These are phyloP conservation scores for Irpex lacteus DNA, from an alignment of 1,284 basidiomycete species.

Conservation along the genomic window DNA sequence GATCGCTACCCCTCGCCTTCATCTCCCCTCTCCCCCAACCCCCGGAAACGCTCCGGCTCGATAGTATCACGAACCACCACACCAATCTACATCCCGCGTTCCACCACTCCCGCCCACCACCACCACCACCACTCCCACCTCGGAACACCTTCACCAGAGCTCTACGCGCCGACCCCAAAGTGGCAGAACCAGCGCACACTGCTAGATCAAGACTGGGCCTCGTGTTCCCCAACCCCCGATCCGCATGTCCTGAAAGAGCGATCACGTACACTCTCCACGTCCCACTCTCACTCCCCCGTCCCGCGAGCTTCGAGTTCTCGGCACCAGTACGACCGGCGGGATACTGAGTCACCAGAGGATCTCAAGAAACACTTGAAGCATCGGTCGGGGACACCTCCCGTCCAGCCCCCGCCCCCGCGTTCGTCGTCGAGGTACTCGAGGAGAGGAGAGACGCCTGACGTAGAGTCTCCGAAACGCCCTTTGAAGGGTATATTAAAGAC, in stretches of 20 bases:
- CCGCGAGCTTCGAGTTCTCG: conserved; percentile 1
- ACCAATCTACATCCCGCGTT: conserved; percentile 1
- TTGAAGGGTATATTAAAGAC: conserved; percentile 11
- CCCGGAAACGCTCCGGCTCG: conserved; percentile 6
- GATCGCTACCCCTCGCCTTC: conserved; percentile 5
- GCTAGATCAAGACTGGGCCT: conserved; percentile 12
- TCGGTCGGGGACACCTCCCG: conserved; percentile 7
- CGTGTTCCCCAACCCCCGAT: conserved; percentile 3
- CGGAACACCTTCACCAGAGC: not conserved
- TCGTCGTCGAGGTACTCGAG: conserved; percentile 7
- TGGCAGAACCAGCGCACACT: conserved; percentile 7
- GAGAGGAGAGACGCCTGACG: conserved; percentile 5
- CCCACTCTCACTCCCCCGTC: not conserved
- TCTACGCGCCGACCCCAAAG: conserved; percentile 12
- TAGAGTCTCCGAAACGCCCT: conserved; percentile 3
- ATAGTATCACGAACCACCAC: conserved; percentile 9
- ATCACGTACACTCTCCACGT: not conserved
- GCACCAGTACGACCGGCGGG: not conserved
- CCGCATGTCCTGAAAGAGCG: conserved; percentile 3
- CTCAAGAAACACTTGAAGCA: conserved; percentile 6
- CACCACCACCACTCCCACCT: not conserved
- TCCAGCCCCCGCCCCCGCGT: not conserved
- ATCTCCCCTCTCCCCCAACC: conserved; percentile 8
- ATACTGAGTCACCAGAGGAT: conserved; percentile 3
- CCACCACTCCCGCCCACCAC: conserved; percentile 2